A percentile compares a stretch with the other conserved stretches of the same genome.
phyloP scores from a whole-genome alignment of 2,329 filamentous ascomycete genomes.

The Acrocalymma vagum region DNA sequence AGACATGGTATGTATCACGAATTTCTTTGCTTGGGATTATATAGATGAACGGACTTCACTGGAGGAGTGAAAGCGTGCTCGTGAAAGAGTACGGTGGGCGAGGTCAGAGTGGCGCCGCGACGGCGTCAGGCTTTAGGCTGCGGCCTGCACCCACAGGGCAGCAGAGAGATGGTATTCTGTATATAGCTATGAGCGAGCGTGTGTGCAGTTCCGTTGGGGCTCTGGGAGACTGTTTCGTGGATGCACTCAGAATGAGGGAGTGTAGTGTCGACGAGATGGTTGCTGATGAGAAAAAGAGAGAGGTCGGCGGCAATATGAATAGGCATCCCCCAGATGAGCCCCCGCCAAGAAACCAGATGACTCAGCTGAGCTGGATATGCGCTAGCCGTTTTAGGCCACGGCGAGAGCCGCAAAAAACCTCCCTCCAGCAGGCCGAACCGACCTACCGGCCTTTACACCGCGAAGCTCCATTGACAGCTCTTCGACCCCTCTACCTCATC shows the following conservation, averaged over 20 bases:
- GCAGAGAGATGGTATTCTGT: too few species aligned
- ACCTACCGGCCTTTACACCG: slow-evolving; percentile 27
- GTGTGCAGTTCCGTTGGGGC: slow-evolving; percentile 21
- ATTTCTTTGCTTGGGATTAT: too few species aligned
- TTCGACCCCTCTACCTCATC: slow-evolving; percentile 37
- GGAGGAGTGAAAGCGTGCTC: slow-evolving; percentile 12
- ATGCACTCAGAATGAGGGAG: slow-evolving; percentile 22
- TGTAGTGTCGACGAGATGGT: slow-evolving; percentile 28
- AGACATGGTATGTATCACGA: slow-evolving; percentile 36
- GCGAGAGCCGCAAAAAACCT: slow-evolving; percentile 29
- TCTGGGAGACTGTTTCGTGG: slow-evolving; percentile 16
- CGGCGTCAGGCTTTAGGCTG: too few species aligned
- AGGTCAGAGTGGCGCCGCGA: too few species aligned
- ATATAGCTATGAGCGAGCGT: slow-evolving; percentile 23
- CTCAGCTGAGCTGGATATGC: slow-evolving; percentile 7
- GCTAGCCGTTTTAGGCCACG: slow-evolving; percentile 29
- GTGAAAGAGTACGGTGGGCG: slow-evolving; percentile 12
- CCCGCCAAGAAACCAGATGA: too few species aligned
- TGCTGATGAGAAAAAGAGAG: slow-evolving; percentile 13
- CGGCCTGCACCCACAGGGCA: too few species aligned
- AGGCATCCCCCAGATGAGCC: slow-evolving; percentile 3
- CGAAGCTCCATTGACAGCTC: slow-evolving; percentile 42
- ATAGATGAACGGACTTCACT: slow-evolving; percentile 1
- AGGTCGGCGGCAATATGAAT: slow-evolving; percentile 3
- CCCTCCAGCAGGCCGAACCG: slow-evolving; percentile 28